Conservation (phyloP, 371 early-diverging fungal genomes). For the Mortierella sp. region DNA sequence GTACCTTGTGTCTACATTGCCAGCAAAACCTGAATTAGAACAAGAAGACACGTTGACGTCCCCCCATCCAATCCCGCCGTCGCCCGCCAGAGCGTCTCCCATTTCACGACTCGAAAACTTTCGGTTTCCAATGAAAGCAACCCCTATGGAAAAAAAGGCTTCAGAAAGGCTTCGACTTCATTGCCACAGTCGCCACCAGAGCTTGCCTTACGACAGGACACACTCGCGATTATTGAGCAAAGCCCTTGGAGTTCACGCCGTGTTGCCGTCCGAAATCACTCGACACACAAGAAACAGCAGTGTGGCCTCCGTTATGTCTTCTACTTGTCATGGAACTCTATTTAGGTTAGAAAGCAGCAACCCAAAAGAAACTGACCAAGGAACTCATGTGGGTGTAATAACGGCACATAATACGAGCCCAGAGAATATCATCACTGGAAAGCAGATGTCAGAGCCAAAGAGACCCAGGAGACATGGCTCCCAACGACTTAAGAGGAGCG, state of each 20-base stretch:
- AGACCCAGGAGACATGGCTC: neutral
- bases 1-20: neutral
- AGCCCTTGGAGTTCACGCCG: neutral
- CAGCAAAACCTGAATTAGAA: neutral
- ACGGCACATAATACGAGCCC: neutral
- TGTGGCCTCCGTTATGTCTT: neutral
- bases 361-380: neutral
- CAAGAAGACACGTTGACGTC: neutral
- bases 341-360: too few relatives aligned
- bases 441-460: neutral
- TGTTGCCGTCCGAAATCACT: neutral
- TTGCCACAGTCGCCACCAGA: conserved; percentile 28
- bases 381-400: neutral
- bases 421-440: neutral
- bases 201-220: conserved; percentile 18
- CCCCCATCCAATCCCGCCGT: neutral
- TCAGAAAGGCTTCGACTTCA: neutral
- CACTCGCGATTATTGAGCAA: conserved; percentile 7
- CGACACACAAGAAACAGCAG: neutral
- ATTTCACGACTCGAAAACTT: conserved; percentile 14
- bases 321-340: neutral
- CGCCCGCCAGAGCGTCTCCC: neutral
- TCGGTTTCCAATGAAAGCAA: conserved; percentile 25
- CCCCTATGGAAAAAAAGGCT: conserved; percentile 5
- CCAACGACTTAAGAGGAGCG: conserved; percentile 17